Conservation (phyloP, 116 monocot genomes). For the Posidonia oceanica region DNA sequence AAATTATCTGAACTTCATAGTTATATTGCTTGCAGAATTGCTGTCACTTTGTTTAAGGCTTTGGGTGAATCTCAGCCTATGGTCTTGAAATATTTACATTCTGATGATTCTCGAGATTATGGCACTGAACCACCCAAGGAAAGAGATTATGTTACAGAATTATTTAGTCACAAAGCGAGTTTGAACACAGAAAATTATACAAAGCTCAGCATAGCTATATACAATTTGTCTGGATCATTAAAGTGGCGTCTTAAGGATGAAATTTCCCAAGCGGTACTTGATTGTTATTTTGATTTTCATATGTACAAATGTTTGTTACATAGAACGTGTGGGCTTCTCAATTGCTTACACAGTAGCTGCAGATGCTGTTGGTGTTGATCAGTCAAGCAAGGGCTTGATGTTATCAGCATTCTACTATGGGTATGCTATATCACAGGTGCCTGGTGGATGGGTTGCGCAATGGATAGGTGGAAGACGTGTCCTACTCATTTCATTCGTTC, state of each 20-base stretch:
- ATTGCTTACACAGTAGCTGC: constrained; percentile 47
- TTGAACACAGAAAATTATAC: no score
- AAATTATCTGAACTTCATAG: no score
- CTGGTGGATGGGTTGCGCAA: constrained; percentile 41
- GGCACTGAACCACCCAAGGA: no score
- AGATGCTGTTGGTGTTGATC: constrained; percentile 27
- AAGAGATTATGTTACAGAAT: no score
- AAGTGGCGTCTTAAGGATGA: background rate
- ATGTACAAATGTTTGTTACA: constrained; percentile 40
- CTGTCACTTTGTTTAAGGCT: no score
- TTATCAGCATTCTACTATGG: constrained; percentile 42
- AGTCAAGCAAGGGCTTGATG: constrained; percentile 41
- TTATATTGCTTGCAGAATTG: no score
- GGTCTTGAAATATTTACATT: no score
- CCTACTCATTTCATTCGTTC: constrained; percentile 30
- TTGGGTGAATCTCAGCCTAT: no score
- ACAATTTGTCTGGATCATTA: no score
- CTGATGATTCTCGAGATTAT: no score
- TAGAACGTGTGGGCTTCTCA: constrained; percentile 47
- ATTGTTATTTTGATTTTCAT: constrained; percentile 40
- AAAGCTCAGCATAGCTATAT: no score
- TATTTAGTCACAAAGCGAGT: no score
- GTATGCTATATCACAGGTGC: constrained; percentile 38
- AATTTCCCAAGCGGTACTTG: constrained; percentile 21
- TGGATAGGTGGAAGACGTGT: constrained; percentile 25